Evolutionary conservation across 176 grass and related monocot species (phyloP).

Genomic region (Metroxylon sagu): DNA sequence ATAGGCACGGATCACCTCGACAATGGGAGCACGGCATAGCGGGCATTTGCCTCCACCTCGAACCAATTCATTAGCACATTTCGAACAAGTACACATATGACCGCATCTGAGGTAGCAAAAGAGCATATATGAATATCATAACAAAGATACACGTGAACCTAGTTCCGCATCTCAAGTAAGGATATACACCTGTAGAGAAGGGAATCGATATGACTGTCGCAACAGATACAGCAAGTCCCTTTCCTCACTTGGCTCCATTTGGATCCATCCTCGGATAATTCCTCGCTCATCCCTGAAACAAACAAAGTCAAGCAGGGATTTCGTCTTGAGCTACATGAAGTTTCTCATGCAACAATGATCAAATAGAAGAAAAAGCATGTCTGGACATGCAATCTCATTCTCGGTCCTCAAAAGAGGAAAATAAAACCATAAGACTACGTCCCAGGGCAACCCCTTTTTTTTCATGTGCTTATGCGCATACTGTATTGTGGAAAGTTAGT

Average conservation of each 20-base stretch:
- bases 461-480: too few relatives aligned
- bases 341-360: too few relatives aligned
- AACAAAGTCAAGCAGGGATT: too few relatives aligned
- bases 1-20: conserved; percentile 90
- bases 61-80: conserved; percentile 84
- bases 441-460: too few relatives aligned
- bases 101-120: conserved; percentile 49
- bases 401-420: too few relatives aligned
- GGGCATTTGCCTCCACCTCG: conserved; percentile 77
- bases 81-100: conserved; percentile 97
- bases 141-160: too few relatives aligned
- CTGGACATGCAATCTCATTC: not conserved
- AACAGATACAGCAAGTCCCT: conserved; percentile 85
- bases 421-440: too few relatives aligned
- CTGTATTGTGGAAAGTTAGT: too few relatives aligned
- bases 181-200: conserved; percentile 76
- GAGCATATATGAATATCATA: not conserved
- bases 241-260: conserved; percentile 88
- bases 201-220: conserved; percentile 77
- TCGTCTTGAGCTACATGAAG: too few relatives aligned
- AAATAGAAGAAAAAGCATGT: too few relatives aligned
- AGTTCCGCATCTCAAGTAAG: too few relatives aligned
- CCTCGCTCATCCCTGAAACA: conserved; percentile 41
- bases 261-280: conserved; percentile 59
- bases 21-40: conserved; percentile 83